Conservation (phyloP, 2,329 filamentous ascomycete genomes). For the Sclerotinia spermophila region DNA sequence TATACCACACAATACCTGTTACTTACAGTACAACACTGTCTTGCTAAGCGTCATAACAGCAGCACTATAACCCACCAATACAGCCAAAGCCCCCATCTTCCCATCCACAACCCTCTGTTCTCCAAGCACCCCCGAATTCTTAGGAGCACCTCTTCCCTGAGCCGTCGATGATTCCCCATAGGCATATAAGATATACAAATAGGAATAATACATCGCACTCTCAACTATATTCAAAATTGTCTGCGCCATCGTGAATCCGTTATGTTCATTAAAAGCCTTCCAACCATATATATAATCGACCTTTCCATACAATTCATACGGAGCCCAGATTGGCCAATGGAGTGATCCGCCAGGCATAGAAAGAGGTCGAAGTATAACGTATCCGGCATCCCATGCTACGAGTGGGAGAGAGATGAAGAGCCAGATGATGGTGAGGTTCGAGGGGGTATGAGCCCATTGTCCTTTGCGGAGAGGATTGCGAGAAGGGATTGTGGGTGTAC, state of each 20-base stretch:
- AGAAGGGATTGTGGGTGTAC: conserved; percentile 23
- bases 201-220: conserved; percentile 54
- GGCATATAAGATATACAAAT: conserved; percentile 51
- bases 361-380: conserved; percentile 59
- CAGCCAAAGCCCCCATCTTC: conserved; percentile 49
- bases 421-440: conserved; percentile 57
- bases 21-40: conserved; percentile 63
- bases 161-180: conserved; percentile 39
- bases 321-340: conserved; percentile 60
- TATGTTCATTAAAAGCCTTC: conserved; percentile 55
- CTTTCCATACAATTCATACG: conserved; percentile 62
- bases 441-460: conserved; percentile 57
- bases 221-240: conserved; percentile 58
- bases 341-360: conserved; percentile 62
- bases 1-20: neutral
- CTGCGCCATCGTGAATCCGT: conserved; percentile 65
- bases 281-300: conserved; percentile 66
- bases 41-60: conserved; percentile 64
- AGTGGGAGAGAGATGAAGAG: conserved; percentile 59
- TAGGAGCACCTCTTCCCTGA: conserved; percentile 33
- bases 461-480: neutral
- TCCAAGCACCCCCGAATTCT: conserved; percentile 43
- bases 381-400: conserved; percentile 70
- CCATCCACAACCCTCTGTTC: conserved; percentile 51
- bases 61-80: conserved; percentile 55